Conservation (phyloP, 1,284 basidiomycete genomes). For the Ustilago shanxiensis region DNA sequence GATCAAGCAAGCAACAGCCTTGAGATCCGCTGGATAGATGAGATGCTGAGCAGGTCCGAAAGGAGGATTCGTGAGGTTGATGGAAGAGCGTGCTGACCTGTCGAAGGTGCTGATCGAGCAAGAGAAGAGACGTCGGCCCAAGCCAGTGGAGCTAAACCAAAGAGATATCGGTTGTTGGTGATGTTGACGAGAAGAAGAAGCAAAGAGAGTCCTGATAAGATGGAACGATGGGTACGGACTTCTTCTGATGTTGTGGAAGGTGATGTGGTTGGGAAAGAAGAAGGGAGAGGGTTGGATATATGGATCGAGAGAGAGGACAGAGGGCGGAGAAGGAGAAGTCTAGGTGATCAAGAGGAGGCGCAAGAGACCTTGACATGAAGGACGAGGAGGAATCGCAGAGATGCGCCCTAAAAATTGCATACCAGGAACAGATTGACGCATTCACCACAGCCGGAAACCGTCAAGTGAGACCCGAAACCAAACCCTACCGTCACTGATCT, state of each 20-base stretch:
- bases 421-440: slow-evolving; percentile 14
- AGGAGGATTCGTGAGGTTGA: neutral
- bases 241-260: neutral
- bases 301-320: slow-evolving; percentile 7
- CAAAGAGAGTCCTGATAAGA: neutral
- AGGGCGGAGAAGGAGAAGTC: slow-evolving; percentile 2
- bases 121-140: neutral
- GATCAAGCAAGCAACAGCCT: neutral
- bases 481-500: neutral
- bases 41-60: neutral
- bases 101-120: neutral
- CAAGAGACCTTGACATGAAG: neutral
- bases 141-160: neutral
- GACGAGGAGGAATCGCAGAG: slow-evolving; percentile 11
- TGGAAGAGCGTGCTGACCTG: neutral
- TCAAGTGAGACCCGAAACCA: slow-evolving; percentile 5
- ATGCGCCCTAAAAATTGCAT: slow-evolving; percentile 31
- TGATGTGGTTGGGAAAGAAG: slow-evolving; percentile 2
- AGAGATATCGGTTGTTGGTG: neutral
- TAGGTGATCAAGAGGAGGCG: neutral
- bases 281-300: slow-evolving; percentile 13
- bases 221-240: neutral
- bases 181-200: neutral
- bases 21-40: neutral
- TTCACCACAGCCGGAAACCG: slow-evolving; percentile 4